Evolutionary conservation across 2,329 filamentous ascomycete genomes (phyloP).

Genomic region (Ceratocystis harringtonii): DNA sequence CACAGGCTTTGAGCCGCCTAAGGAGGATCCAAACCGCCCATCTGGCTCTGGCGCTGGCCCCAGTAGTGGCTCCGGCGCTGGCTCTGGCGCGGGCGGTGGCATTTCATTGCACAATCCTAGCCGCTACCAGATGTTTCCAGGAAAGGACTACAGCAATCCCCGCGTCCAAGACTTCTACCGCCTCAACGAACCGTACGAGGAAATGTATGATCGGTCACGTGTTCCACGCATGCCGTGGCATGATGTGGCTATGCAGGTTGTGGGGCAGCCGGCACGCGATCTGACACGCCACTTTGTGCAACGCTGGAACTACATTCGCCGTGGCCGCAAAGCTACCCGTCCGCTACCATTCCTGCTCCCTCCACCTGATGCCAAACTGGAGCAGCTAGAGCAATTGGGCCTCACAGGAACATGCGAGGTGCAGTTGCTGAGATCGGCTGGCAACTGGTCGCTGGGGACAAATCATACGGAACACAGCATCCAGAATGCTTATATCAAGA

Average conservation of each 20-base stretch:
- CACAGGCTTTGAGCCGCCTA: conserved; percentile 72
- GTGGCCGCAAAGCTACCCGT: conserved; percentile 81
- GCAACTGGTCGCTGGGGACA: conserved; percentile 82
- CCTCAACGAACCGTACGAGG: conserved; percentile 86
- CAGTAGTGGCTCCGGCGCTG: not conserved
- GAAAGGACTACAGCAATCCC: conserved; percentile 97
- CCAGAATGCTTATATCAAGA: conserved; percentile 84
- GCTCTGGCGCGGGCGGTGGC: conserved; percentile 28
- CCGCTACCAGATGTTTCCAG: conserved; percentile 89
- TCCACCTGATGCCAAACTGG: conserved; percentile 76
- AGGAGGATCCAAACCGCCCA: not conserved
- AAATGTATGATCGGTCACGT: conserved; percentile 91
- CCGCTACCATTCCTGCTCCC: conserved; percentile 88
- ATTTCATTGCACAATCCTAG: conserved; percentile 64
- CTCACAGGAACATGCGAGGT: conserved; percentile 91
- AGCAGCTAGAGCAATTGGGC: conserved; percentile 74
- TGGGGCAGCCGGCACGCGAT: conserved; percentile 88
- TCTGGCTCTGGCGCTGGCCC: not conserved
- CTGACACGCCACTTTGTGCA: conserved; percentile 93
- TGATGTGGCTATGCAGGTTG: conserved; percentile 93
- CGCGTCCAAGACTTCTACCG: conserved; percentile 89
- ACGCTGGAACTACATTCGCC: conserved; percentile 91
- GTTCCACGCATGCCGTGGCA: conserved; percentile 97
- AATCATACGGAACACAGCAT: conserved; percentile 85
- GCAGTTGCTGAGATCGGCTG: conserved; percentile 82